phyloP scores from a whole-genome alignment of 805 yeast genomes.

The Pichia membranifaciens region DNA sequence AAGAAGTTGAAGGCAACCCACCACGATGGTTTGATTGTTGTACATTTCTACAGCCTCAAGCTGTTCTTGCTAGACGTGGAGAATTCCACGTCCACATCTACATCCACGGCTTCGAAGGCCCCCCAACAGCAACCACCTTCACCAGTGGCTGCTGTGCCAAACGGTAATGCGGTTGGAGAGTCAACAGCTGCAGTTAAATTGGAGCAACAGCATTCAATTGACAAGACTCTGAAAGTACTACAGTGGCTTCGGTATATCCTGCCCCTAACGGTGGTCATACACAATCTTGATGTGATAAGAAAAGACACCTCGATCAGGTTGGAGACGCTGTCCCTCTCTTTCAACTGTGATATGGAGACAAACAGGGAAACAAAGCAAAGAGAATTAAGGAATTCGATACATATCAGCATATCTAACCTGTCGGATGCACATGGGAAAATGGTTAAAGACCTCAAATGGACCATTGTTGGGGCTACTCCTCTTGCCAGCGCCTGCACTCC shows the following conservation, averaged over 20 bases:
- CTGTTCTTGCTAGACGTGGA: not conserved
- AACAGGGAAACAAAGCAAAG: not conserved
- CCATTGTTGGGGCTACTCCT: slow-evolving; percentile 5
- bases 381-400: slow-evolving; percentile 8
- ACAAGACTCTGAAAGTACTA: slow-evolving; percentile 1
- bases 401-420: slow-evolving; percentile 12
- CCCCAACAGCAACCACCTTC: no score
- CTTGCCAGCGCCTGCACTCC: not conserved
- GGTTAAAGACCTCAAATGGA: slow-evolving; percentile 13
- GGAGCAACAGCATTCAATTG: not conserved
- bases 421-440: not conserved
- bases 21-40: slow-evolving; percentile 16
- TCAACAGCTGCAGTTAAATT: not conserved
- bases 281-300: slow-evolving; percentile 7
- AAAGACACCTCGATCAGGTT: slow-evolving; percentile 4
- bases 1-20: slow-evolving; percentile 12
- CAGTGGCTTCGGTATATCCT: slow-evolving; percentile 10
- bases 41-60: slow-evolving; percentile 12
- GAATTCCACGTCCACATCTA: no score
- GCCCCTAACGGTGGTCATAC: slow-evolving; percentile 15
- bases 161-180: no score
- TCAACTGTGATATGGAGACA: slow-evolving; percentile 3
- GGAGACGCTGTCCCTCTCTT: slow-evolving; percentile 15
- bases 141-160: no score
- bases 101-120: no score